A percentile compares a stretch with the other conserved stretches of the same genome.
Conservation (phyloP, 2,329 filamentous ascomycete genomes). For the Beauveria rudraprayagi region DNA sequence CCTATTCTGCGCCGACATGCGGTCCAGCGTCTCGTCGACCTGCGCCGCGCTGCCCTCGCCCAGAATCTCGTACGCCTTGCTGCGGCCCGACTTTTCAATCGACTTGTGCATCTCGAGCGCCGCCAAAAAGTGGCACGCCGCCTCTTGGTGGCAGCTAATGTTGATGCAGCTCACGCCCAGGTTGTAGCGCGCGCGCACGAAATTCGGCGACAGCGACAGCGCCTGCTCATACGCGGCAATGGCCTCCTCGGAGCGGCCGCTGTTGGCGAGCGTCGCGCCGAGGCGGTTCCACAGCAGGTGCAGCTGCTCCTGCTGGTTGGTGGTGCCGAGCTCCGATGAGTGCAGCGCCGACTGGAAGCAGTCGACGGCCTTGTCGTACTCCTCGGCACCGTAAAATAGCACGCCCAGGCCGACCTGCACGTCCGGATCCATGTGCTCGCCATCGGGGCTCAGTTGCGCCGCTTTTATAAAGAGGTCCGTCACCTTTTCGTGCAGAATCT, state of each 20-base stretch:
- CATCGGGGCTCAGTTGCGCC: conserved; percentile 82
- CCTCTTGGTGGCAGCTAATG: conserved; percentile 89
- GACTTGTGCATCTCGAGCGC: conserved; percentile 94
- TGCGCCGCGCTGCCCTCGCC: conserved; percentile 38
- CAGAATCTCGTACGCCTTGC: conserved; percentile 76
- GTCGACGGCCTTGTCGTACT: conserved; percentile 97
- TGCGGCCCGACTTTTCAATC: conserved; percentile 76
- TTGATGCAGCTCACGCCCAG: conserved; percentile 95
- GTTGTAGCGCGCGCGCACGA: conserved; percentile 94
- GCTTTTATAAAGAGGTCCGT: conserved; percentile 87
- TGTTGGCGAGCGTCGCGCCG: conserved; percentile 92
- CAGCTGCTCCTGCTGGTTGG: conserved; percentile 77
- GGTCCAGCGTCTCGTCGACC: conserved; percentile 67
- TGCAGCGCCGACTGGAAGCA: conserved; percentile 92
- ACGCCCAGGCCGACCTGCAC: conserved; percentile 96
- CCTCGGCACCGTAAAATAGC: conserved; percentile 94
- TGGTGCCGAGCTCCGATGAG: conserved; percentile 72
- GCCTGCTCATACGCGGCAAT: conserved; percentile 96
- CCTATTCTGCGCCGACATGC: conserved; percentile 89
- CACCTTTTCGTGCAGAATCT: conserved; percentile 81
- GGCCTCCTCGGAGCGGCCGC: conserved; percentile 85
- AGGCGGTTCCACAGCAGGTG: conserved; percentile 97
- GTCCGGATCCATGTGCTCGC: conserved; percentile 95
- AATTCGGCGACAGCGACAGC: conserved; percentile 83
- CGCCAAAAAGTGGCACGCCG: conserved; percentile 84